A percentile compares a stretch with the other conserved stretches of the same genome.
phyloP scores from a whole-genome alignment of 352 stramenopile species.

The Albugo laibachii region DNA sequence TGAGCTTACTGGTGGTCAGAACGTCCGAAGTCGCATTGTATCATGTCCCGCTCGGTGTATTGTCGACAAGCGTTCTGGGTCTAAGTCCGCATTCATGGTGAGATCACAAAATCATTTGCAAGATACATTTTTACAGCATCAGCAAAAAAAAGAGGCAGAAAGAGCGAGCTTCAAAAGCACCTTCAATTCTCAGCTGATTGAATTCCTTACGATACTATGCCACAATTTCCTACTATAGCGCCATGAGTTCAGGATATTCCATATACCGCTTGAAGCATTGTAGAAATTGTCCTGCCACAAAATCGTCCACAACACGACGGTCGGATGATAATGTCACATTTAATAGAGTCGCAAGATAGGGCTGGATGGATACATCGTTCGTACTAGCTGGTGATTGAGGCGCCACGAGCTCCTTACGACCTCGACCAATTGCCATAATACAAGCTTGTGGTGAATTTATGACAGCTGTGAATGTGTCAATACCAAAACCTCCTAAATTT shows the following conservation, averaged over 20 bases:
- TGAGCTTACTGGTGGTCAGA: too few relatives aligned
- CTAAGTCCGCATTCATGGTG: too few relatives aligned
- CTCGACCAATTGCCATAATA: slow-evolving; percentile 95
- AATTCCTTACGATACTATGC: too few relatives aligned
- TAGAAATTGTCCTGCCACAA: slow-evolving; percentile 90
- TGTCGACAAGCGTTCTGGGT: too few relatives aligned
- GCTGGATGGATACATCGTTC: slow-evolving; percentile 22
- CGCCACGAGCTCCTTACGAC: slow-evolving; percentile 70
- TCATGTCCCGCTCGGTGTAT: too few relatives aligned
- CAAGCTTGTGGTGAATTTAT: slow-evolving; percentile 97
- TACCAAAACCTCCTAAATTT: slow-evolving; percentile 97
- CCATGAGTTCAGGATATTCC: slow-evolving; percentile 83
- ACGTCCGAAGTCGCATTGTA: too few relatives aligned
- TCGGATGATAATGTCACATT: slow-evolving; percentile 94
- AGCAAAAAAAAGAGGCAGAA: too few relatives aligned
- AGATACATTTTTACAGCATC: too few relatives aligned
- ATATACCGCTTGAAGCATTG: slow-evolving; percentile 94
- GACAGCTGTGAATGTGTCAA: slow-evolving; percentile 95
- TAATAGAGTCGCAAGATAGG: slow-evolving; percentile 82
- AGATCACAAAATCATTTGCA: too few relatives aligned
- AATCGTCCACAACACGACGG: slow-evolving; percentile 93
- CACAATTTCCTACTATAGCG: slow-evolving; percentile 28
- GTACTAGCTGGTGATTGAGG: slow-evolving; percentile 2
- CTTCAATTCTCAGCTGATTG: too few relatives aligned
- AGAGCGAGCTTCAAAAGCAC: too few relatives aligned